Conservation (phyloP, 345 rosid genomes). For the Nasturtium officinale region DNA sequence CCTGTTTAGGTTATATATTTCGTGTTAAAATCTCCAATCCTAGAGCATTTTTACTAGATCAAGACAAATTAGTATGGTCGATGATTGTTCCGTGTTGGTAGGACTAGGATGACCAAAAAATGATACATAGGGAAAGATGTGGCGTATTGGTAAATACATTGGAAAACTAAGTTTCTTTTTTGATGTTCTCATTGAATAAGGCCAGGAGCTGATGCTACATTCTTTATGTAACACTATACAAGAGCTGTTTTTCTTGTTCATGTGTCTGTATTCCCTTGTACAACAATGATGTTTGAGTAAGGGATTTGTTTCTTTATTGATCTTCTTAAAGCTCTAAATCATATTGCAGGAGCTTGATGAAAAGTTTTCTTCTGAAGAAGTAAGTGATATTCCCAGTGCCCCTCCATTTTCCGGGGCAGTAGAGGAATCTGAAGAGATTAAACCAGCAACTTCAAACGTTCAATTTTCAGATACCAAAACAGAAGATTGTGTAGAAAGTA, state of each 20-base stretch:
- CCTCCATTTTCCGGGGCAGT: slow-evolving; percentile 73
- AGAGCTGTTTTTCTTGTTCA: slow-evolving; percentile 4
- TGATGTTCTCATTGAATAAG: neutral
- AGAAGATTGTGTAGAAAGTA: slow-evolving; percentile 47
- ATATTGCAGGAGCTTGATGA: slow-evolving; percentile 55
- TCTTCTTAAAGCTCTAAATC: slow-evolving; percentile 21
- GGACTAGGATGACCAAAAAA: neutral
- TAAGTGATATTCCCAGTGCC: slow-evolving; percentile 78
- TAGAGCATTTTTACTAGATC: slow-evolving; percentile 11
- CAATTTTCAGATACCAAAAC: slow-evolving; percentile 46
- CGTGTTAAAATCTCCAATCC: slow-evolving; percentile 1
- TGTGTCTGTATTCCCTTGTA: neutral
- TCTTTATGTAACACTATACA: neutral
- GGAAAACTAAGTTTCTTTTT: neutral
- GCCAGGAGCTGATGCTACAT: neutral
- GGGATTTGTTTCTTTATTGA: slow-evolving; percentile 6
- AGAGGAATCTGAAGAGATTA: slow-evolving; percentile 61
- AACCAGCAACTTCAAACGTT: slow-evolving; percentile 39
- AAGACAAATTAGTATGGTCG: neutral
- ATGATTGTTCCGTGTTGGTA: slow-evolving; percentile 8
- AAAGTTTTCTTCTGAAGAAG: slow-evolving; percentile 52
- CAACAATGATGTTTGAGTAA: neutral
- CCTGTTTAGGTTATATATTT: neutral
- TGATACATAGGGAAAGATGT: neutral
- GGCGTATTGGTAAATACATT: neutral